These are phyloP conservation scores for Mrakia hoshinonis DNA, from an alignment of 768 basidiomycete genomes.

Conservation along the genomic window DNA sequence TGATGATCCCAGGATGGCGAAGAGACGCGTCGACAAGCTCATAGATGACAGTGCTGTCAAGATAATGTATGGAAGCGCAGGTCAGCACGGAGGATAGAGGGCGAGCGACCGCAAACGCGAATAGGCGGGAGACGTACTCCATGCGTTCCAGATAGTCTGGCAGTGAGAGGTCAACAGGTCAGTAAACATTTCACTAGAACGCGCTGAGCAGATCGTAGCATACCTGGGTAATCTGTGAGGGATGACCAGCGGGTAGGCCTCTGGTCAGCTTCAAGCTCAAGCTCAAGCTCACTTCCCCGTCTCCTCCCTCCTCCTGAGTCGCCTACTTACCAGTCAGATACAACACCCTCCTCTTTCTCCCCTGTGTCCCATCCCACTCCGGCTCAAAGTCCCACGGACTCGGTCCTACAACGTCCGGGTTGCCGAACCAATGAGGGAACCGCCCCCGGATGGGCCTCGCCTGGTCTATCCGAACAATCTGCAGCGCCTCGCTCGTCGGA, in stretches of 20 bases:
- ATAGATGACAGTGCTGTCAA: slow-evolving; percentile 24
- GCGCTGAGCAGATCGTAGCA: not conserved
- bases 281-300: not conserved
- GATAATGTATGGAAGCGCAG: not conserved
- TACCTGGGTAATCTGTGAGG: slow-evolving; percentile 21
- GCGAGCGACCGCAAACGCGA: not conserved
- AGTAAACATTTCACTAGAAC: not conserved
- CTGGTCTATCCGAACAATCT: not conserved
- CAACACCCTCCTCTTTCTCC: slow-evolving; percentile 20
- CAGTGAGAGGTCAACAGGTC: not conserved
- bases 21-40: slow-evolving; percentile 28
- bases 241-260: not conserved
- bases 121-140: slow-evolving; percentile 15
- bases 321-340: slow-evolving; percentile 25
- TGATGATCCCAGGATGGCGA: slow-evolving; percentile 22
- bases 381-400: slow-evolving; percentile 24
- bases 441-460: slow-evolving; percentile 18
- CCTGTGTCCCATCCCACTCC: not conserved
- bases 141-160: slow-evolving; percentile 27
- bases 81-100: not conserved
- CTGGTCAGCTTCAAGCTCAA: not conserved
- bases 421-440: slow-evolving; percentile 28
- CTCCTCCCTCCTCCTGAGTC: not conserved
- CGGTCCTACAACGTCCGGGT: slow-evolving; percentile 18
- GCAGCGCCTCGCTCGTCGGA: not conserved